phyloP scores from a whole-genome alignment of 306 rosid genomes.

The Gastrolobium villosum region DNA sequence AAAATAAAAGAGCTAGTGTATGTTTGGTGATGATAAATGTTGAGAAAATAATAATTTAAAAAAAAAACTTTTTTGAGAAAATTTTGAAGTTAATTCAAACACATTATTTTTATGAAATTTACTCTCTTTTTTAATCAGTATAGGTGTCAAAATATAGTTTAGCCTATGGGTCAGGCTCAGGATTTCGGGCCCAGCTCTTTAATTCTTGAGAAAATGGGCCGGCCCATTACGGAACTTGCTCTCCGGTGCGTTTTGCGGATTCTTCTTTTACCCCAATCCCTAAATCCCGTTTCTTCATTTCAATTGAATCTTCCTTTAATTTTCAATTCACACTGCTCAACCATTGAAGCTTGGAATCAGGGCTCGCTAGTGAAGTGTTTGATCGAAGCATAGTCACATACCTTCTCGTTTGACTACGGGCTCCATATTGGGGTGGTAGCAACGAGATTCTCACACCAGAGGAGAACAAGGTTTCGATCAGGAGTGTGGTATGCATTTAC shows the following conservation, averaged over 20 bases:
- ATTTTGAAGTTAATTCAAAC: no score
- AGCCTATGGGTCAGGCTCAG: not conserved
- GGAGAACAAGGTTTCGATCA: not conserved
- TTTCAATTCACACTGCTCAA: not conserved
- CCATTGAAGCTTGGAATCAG: not conserved
- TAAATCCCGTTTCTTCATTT: not conserved
- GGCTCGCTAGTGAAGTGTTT: not conserved
- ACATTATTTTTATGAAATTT: not conserved
- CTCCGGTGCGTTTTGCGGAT: not conserved
- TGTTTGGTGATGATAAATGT: no score
- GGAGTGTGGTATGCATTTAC: conserved; percentile 8
- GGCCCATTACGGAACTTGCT: not conserved
- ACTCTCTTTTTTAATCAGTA: not conserved
- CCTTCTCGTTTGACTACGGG: not conserved
- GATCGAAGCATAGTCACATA: not conserved
- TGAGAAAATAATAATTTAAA: no score
- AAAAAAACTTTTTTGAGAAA: no score
- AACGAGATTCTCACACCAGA: not conserved
- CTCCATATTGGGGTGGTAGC: not conserved
- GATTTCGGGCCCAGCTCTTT: not conserved
- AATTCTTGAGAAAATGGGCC: not conserved
- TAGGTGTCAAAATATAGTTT: not conserved
- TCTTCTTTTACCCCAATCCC: conserved; percentile 4
- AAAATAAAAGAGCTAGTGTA: no score
- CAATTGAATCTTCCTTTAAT: no score